Conservation (phyloP, 805 yeast species). For the Candida cerambycidarum region DNA sequence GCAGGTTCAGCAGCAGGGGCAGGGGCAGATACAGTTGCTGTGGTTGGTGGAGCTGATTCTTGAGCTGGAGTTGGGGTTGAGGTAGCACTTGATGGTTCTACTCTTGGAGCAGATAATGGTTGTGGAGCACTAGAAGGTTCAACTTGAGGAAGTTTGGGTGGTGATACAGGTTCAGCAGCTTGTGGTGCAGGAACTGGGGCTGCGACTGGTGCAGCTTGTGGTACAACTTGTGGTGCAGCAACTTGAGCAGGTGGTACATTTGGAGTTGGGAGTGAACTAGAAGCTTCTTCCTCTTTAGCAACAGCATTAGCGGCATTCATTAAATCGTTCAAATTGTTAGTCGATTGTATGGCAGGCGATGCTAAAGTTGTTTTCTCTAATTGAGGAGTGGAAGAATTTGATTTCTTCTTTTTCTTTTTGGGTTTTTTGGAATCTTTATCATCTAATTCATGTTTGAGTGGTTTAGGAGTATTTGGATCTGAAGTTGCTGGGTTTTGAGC, state of each 20-base stretch:
- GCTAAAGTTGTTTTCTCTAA: conserved; percentile 10
- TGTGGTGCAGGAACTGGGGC: conserved; percentile 3
- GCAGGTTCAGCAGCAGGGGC: conserved; percentile 7
- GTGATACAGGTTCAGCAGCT: too few relatives aligned
- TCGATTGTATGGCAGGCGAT: conserved; percentile 1
- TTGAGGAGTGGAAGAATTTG: conserved; percentile 23
- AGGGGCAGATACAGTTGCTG: neutral
- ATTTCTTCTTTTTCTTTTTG: conserved; percentile 16
- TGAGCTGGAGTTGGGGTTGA: conserved; percentile 8
- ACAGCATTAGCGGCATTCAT: conserved; percentile 29
- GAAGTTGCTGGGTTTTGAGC: conserved; percentile 12
- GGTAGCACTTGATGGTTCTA: too few relatives aligned
- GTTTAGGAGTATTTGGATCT: conserved; percentile 6
- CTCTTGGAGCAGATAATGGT: too few relatives aligned
- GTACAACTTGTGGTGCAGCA: conserved; percentile 4
- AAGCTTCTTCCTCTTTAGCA: conserved; percentile 14
- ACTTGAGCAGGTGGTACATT: neutral
- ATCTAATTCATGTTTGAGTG: conserved; percentile 39
- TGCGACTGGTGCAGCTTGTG: conserved; percentile 6
- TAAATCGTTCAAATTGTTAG: conserved; percentile 25
- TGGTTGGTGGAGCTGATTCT: neutral
- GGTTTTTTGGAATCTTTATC: conserved; percentile 25
- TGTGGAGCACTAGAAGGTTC: too few relatives aligned
- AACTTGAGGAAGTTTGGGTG: too few relatives aligned
- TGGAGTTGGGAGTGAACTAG: neutral